phyloP scores from a whole-genome alignment of 345 rosid genomes.

The Eucalyptus pauciflora region DNA sequence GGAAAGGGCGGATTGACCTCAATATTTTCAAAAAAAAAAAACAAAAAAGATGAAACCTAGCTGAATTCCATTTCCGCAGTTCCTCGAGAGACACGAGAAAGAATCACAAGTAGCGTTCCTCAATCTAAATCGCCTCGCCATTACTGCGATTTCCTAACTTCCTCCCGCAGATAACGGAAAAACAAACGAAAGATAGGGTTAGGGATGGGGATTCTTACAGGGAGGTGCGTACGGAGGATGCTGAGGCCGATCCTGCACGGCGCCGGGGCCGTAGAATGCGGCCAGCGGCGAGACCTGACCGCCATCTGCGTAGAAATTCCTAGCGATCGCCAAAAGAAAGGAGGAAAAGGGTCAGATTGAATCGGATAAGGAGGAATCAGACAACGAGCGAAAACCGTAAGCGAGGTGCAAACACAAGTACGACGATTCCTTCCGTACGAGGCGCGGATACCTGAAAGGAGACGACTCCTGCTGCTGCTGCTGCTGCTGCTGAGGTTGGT shows the following conservation, averaged over 20 bases:
- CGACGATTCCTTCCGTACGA: background rate
- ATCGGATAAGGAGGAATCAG: background rate
- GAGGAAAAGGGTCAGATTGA: background rate
- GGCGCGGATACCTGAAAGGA: slow-evolving; percentile 28
- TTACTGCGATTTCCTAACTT: background rate
- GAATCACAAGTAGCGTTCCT: background rate
- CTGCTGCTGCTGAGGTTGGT: slow-evolving; percentile 26
- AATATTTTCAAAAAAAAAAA: background rate
- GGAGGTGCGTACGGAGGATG: slow-evolving; percentile 87
- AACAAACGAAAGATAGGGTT: background rate
- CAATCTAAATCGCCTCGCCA: background rate
- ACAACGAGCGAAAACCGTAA: background rate
- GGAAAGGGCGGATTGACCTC: background rate
- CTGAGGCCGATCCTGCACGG: slow-evolving; percentile 51
- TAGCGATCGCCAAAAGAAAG: background rate
- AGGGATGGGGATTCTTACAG: slow-evolving; percentile 21
- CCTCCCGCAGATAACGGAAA: background rate
- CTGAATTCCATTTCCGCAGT: background rate
- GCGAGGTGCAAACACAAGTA: background rate
- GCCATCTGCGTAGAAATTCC: slow-evolving; percentile 33
- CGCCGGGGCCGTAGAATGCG: slow-evolving; percentile 15
- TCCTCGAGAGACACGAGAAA: background rate
- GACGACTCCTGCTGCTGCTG: slow-evolving; percentile 3
- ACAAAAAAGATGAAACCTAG: background rate
- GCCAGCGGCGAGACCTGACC: slow-evolving; percentile 40